Conservation (phyloP, 2,329 filamentous ascomycete species). For the Apiospora rasikravindrae region DNA sequence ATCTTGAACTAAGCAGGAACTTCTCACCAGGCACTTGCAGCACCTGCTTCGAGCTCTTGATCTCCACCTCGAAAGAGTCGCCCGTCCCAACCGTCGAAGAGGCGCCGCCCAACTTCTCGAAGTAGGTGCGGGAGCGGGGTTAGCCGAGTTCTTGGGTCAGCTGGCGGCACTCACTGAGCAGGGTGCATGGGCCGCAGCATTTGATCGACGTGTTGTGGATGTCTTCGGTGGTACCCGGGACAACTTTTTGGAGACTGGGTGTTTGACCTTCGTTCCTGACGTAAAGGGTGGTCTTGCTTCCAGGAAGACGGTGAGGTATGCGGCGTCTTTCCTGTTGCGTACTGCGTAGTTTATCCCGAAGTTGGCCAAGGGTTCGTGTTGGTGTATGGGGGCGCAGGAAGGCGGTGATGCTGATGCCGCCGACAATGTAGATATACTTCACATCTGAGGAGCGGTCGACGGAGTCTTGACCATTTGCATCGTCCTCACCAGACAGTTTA, state of each 20-base stretch:
- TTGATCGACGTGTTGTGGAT: no score
- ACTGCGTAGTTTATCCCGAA: no score
- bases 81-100: constrained; percentile 32
- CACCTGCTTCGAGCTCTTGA: constrained; percentile 32
- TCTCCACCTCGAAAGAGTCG: constrained; percentile 38
- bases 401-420: constrained; percentile 39
- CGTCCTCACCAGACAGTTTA: constrained; percentile 12
- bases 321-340: no score
- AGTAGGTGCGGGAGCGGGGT: constrained; percentile 32
- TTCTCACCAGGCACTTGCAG: constrained; percentile 36
- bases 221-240: no score
- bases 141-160: no score
- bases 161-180: no score
- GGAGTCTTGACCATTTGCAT: constrained; percentile 4
- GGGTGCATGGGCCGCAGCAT: no score
- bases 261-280: no score
- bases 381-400: constrained; percentile 35
- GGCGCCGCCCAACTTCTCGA: constrained; percentile 37
- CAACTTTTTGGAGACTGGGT: no score
- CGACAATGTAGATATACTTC: constrained; percentile 37
- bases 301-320: no score
- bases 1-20: constrained; percentile 39
- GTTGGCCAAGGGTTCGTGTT: no score
- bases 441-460: constrained; percentile 13
- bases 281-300: no score